phyloP scores from a whole-genome alignment of 1,284 basidiomycete species.

The Trametes polyzona region DNA sequence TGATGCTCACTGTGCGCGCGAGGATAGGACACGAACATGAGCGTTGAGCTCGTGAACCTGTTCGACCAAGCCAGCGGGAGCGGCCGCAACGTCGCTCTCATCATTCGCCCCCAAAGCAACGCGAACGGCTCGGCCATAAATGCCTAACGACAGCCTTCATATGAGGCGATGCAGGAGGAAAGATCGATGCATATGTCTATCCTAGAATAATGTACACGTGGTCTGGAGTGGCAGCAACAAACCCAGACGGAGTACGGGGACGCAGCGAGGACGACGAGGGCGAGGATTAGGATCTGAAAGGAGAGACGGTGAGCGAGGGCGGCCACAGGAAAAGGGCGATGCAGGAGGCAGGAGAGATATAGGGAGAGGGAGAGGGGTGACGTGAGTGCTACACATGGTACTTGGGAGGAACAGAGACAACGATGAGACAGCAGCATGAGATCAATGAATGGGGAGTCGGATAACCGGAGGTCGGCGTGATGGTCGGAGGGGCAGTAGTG shows the following conservation, averaged over 20 bases:
- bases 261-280: neutral
- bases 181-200: slow-evolving; percentile 11
- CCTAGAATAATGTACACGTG: slow-evolving; percentile 20
- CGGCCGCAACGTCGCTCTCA: slow-evolving; percentile 63
- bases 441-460: slow-evolving; percentile 7
- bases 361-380: neutral
- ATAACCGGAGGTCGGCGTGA: slow-evolving; percentile 3
- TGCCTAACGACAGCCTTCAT: too few relatives aligned
- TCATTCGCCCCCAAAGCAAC: slow-evolving; percentile 9
- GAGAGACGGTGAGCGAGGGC: neutral
- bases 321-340: neutral
- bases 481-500: neutral
- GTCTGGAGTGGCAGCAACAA: neutral
- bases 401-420: slow-evolving; percentile 8
- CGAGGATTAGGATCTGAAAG: too few relatives aligned
- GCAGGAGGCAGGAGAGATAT: neutral
- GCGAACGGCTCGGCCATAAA: too few relatives aligned
- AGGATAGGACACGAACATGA: slow-evolving; percentile 26
- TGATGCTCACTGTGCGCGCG: neutral
- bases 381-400: slow-evolving; percentile 25
- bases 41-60: slow-evolving; percentile 57
- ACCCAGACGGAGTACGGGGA: neutral
- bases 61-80: slow-evolving; percentile 71
- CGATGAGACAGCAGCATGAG: slow-evolving; percentile 24
- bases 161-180: neutral